phyloP scores from a whole-genome alignment of 2,329 filamentous ascomycete genomes.

The Trichoderma atrobrunneum region DNA sequence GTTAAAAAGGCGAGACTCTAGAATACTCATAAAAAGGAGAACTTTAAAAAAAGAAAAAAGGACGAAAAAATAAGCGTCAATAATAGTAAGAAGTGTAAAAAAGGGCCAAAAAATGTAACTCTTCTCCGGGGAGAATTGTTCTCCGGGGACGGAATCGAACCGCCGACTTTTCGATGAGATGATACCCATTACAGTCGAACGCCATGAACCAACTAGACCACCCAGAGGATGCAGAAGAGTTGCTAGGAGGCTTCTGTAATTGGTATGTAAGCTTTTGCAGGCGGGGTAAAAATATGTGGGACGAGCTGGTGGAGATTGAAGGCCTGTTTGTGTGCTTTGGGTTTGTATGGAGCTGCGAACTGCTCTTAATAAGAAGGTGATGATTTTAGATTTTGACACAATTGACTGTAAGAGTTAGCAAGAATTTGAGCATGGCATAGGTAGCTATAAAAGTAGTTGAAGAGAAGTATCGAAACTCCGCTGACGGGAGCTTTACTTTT shows the following conservation, averaged over 20 bases:
- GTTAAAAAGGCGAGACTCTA: background rate
- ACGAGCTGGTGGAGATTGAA: background rate
- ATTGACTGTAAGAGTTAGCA: background rate
- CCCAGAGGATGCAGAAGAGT: slow-evolving; percentile 23
- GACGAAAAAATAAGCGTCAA: background rate
- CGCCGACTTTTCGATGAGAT: slow-evolving; percentile 29
- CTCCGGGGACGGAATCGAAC: slow-evolving; percentile 27
- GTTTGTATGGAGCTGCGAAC: background rate
- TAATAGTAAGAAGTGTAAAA: background rate
- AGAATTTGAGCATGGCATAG: background rate
- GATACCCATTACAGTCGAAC: slow-evolving; percentile 27
- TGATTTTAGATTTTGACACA: rapidly evolving
- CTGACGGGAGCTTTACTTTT: background rate
- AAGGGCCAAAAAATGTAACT: slow-evolving; percentile 14
- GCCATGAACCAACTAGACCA: slow-evolving; percentile 31
- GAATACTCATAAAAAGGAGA: background rate
- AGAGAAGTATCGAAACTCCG: background rate
- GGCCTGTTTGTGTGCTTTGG: background rate
- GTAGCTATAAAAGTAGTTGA: background rate
- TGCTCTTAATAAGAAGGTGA: background rate
- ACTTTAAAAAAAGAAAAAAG: background rate
- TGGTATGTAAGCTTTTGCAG: background rate
- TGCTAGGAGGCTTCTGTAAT: background rate
- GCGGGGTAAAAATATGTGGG: background rate
- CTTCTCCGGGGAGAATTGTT: slow-evolving; percentile 16